Base-by-base conservation (phyloP, 2,329 filamentous ascomycete genomes). In the Monilinia fructicola region DNA sequence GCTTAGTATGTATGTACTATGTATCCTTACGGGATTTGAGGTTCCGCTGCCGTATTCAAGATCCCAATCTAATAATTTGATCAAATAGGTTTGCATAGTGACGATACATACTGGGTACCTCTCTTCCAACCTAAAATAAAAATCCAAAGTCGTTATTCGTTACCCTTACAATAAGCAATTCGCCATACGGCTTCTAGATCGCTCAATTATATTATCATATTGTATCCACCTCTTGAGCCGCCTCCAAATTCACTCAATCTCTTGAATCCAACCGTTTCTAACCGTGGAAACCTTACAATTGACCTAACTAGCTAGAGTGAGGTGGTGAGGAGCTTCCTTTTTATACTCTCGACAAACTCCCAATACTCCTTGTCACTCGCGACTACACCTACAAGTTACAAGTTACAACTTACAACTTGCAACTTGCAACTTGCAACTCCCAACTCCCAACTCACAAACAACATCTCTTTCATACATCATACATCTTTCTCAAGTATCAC, bases 61-160 rank as follows among this genome's bases (percentile, higher is more conserved):
- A 61, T 60, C 46, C 23, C 46, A 26, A 3, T 65, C 64, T 59
- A 42, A 65, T 59, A 42, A 65, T 65, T 65, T 35, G 54, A 44
- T 26, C 18, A 35, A 26, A 28, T 38, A 60, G 21, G 9, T n/a
- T n/a, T 14, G 40, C 14, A 12, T 42, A 42, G 55, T 16, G 40
- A 59, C 26, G 40, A 59, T n/a, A 46, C 55, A 12, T n/a, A 23
- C 11, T 9, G n/a, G n/a, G n/a, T n/a, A n/a, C 38, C 38, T 5
- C 16, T 42, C 40, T 16, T 5, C 40, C 40, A 42, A 42, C 40
- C 40, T 14, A 40, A 14, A 4, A 40, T 12, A 40, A 40, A 40
- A 48, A 48, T 21, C 4, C 21, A 23, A 52, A 16, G 48, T 52
- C 48, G 26, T 50, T 26, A 50, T 50, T 50, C 48, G 23, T 12